These are phyloP conservation scores for Collybiopsis luxurians DNA, from an alignment of 768 basidiomycete species.

Conservation along the genomic window DNA sequence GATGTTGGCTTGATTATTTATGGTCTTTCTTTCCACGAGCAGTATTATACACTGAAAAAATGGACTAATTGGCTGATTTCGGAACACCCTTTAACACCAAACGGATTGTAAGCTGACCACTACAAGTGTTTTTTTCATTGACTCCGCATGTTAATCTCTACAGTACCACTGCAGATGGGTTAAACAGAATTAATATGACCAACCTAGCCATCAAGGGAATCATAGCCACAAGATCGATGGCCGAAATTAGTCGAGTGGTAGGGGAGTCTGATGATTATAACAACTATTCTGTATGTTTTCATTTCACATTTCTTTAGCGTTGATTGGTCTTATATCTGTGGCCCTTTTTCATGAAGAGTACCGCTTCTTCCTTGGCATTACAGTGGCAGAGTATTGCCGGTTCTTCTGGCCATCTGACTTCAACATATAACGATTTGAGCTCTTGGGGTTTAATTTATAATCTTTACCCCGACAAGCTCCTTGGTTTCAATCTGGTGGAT, in stretches of 20 bases:
- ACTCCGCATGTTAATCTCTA: no score
- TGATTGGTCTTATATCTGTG: no score
- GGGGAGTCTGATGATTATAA: conserved; percentile 2
- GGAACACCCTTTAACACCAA: background rate
- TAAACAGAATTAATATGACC: background rate
- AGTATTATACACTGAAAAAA: background rate
- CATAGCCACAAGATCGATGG: conserved; percentile 14
- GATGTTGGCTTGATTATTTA: no score
- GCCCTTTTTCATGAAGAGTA: no score
- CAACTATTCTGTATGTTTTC: conserved; percentile 7
- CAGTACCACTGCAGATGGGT: no score
- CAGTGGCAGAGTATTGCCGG: conserved; percentile 10
- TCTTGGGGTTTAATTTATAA: conserved; percentile 35
- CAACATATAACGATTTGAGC: conserved; percentile 8
- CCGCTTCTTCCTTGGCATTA: background rate
- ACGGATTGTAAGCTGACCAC: conserved; percentile 6
- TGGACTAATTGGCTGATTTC: background rate
- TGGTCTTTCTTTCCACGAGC: background rate
- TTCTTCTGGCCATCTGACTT: conserved; percentile 1
- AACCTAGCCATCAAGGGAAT: no score
- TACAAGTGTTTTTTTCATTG: background rate
- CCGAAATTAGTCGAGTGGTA: conserved; percentile 12
- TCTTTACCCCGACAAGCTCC: conserved; percentile 36
- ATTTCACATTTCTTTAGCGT: background rate
- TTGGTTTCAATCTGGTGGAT: conserved; percentile 25